Evolutionary conservation across 2,329 filamentous ascomycete species (phyloP), one percentile per base, ranked within the genome.

Genomic region (Phialemoniopsis sp.): DNA sequence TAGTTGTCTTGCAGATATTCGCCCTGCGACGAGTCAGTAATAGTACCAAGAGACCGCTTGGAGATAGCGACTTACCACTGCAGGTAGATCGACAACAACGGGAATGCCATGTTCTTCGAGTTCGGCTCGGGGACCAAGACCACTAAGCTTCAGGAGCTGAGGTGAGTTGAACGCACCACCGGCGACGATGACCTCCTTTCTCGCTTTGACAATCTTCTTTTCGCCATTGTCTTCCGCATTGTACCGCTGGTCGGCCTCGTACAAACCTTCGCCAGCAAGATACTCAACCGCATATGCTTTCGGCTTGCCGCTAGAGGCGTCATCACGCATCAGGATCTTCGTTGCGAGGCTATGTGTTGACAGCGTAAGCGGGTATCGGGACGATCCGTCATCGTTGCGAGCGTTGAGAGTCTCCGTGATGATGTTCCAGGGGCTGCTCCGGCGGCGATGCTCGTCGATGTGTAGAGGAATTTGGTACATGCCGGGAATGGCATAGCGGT

Each of bases 381-480:
- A 52, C 32, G 34, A 44, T 12, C 50, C 42, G 57, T 54, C 51
- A 51, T 52, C 39, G 48, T 59, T n/a, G n/a, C n/a, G n/a, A n/a
- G n/a, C n/a, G n/a, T n/a, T n/a, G n/a, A n/a, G n/a, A n/a, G n/a
- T n/a, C n/a, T n/a, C n/a, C n/a, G n/a, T n/a, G n/a, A n/a, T n/a
- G n/a, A n/a, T n/a, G n/a, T n/a, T n/a, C n/a, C n/a, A n/a, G n/a
- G n/a, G n/a, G n/a, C n/a, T n/a, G n/a, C n/a, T n/a, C n/a, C n/a
- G n/a, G n/a, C n/a, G n/a, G n/a, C n/a, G n/a, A 33, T 40, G 30
- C 30, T 30, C 39, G 31, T 42, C 39, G 13, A 13, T 33, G 37
- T 49, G 46, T n/a, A 82, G 54, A 4, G 80, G 79, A 5, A 85
- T 70, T 47, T 83, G 77, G 53, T 73, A 82, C 29, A 75, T 60